Evolutionary conservation across 2,329 filamentous ascomycete genomes (phyloP).

Genomic region (Escovopsis sp.): DNA sequence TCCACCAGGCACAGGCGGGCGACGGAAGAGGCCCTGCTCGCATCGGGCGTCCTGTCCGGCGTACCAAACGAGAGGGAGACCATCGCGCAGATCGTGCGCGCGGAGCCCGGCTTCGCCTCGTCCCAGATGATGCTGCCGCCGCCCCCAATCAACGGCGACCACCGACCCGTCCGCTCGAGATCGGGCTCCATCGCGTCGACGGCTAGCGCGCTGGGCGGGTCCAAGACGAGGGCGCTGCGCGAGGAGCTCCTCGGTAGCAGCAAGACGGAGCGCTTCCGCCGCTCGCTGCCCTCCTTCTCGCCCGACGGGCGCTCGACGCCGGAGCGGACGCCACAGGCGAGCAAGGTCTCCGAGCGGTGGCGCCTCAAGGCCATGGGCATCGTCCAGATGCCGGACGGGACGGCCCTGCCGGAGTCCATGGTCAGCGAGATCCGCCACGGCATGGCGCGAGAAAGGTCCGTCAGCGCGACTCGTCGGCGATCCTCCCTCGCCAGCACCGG

Average conservation of each 20-base stretch:
- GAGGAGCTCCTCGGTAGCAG: slow-evolving; percentile 11
- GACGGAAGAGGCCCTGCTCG: slow-evolving; percentile 23
- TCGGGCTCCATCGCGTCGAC: slow-evolving; percentile 8
- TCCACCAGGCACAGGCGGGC: slow-evolving; percentile 15
- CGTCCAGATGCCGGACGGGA: slow-evolving; percentile 36
- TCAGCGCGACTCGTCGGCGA: slow-evolving; percentile 11
- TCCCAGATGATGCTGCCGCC: too few species aligned
- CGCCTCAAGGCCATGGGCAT: slow-evolving; percentile 34
- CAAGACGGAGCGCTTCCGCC: slow-evolving; percentile 19
- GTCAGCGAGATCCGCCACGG: slow-evolving; percentile 28
- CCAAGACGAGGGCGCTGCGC: slow-evolving; percentile 16
- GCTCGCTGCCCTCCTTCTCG: slow-evolving; percentile 23
- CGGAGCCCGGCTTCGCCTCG: slow-evolving; percentile 7
- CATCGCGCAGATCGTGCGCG: slow-evolving; percentile 20
- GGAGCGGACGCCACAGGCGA: slow-evolving; percentile 14
- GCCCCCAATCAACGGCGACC: slow-evolving; percentile 7
- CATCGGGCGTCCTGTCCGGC: slow-evolving; percentile 26
- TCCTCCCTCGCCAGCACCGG: slow-evolving; percentile 3
- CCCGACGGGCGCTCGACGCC: slow-evolving; percentile 13
- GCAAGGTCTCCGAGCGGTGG: slow-evolving; percentile 29
- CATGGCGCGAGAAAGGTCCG: slow-evolving; percentile 23
- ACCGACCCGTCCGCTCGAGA: slow-evolving; percentile 4
- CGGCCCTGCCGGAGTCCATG: slow-evolving; percentile 35
- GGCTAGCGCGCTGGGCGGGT: slow-evolving; percentile 8
- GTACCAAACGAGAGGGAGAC: slow-evolving; percentile 22